Percentiles rank a stretch among this genome's conserved stretches.
Evolutionary conservation across 768 basidiomycete species (phyloP).

Genomic region (Lyophyllum semitale): DNA sequence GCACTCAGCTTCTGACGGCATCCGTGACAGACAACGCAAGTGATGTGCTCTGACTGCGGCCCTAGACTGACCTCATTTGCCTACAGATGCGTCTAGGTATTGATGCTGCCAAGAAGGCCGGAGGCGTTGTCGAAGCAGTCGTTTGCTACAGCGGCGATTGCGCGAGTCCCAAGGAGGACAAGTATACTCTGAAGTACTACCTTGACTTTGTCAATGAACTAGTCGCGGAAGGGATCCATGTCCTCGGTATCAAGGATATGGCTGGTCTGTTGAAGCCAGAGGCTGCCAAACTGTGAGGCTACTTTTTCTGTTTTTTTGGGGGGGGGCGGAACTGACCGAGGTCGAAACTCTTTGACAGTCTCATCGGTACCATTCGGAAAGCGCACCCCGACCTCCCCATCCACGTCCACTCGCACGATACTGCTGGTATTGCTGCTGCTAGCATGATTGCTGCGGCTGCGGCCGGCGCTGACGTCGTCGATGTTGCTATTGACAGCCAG

Average conservation of each 20-base stretch:
- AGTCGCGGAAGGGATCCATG: slow-evolving; percentile 92
- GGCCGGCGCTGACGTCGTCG: slow-evolving; percentile 97
- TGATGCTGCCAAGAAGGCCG: slow-evolving; percentile 99
- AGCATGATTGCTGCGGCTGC: slow-evolving; percentile 95
- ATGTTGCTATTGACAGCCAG: slow-evolving; percentile 98
- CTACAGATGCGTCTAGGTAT: slow-evolving; percentile 93
- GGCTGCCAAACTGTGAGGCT: slow-evolving; percentile 81
- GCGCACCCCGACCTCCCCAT: slow-evolving; percentile 98
- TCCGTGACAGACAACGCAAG: slow-evolving; percentile 66
- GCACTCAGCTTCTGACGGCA: background rate
- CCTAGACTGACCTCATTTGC: background rate
- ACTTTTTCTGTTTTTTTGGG: background rate
- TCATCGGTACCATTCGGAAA: slow-evolving; percentile 92
- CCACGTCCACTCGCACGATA: slow-evolving; percentile 99
- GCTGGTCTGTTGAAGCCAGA: slow-evolving; percentile 95
- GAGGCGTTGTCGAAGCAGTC: slow-evolving; percentile 96
- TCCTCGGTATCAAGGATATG: slow-evolving; percentile 99
- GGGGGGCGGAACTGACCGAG: slow-evolving; percentile 1
- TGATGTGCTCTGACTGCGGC: slow-evolving; percentile 4
- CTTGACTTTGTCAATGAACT: slow-evolving; percentile 93
- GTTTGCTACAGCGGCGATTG: slow-evolving; percentile 99
- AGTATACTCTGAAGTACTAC: slow-evolving; percentile 98
- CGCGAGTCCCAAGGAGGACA: slow-evolving; percentile 90
- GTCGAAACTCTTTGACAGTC: slow-evolving; percentile 50
- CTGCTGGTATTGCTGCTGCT: slow-evolving; percentile 96